These are phyloP conservation scores for Pythium biforme DNA, from an alignment of 352 stramenopile genomes.

Conservation along the genomic window DNA sequence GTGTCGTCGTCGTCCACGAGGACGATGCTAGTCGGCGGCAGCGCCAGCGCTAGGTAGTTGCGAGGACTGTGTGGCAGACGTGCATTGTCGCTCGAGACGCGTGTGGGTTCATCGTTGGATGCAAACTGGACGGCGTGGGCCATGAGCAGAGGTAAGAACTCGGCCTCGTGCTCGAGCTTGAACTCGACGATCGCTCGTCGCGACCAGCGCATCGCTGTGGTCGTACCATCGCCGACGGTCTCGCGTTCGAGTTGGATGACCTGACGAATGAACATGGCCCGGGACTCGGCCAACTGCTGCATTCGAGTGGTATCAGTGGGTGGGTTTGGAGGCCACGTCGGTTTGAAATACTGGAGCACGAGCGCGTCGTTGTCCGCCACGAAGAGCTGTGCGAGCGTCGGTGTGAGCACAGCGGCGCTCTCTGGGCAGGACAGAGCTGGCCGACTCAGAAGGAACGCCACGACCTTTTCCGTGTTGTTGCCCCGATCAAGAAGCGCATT, in stretches of 20 bases:
- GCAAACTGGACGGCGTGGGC: neutral
- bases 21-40: constrained; percentile 40
- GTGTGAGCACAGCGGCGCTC: constrained; percentile 33
- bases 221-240: constrained; percentile 7
- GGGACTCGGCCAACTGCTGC: constrained; percentile 27
- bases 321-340: constrained; percentile 28
- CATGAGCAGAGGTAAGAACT: constrained; percentile 63
- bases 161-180: constrained; percentile 60
- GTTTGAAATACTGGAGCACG: constrained; percentile 60
- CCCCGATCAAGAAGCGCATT: constrained; percentile 37
- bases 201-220: constrained; percentile 25
- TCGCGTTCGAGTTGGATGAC: constrained; percentile 44
- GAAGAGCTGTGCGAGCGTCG: constrained; percentile 55
- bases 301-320: neutral
- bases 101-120: neutral
- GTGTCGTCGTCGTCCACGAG: constrained; percentile 58
- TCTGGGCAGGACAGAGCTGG: constrained; percentile 40
- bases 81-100: neutral
- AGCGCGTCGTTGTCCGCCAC: constrained; percentile 40
- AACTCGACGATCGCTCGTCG: constrained; percentile 55
- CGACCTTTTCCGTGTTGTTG: constrained; percentile 58
- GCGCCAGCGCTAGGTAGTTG: constrained; percentile 46
- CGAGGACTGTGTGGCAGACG: neutral
- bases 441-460: constrained; percentile 52
- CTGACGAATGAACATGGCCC: constrained; percentile 48